Base-by-base conservation (phyloP, 2,329 filamentous ascomycete genomes). In the Epichloe bromicola region DNA sequence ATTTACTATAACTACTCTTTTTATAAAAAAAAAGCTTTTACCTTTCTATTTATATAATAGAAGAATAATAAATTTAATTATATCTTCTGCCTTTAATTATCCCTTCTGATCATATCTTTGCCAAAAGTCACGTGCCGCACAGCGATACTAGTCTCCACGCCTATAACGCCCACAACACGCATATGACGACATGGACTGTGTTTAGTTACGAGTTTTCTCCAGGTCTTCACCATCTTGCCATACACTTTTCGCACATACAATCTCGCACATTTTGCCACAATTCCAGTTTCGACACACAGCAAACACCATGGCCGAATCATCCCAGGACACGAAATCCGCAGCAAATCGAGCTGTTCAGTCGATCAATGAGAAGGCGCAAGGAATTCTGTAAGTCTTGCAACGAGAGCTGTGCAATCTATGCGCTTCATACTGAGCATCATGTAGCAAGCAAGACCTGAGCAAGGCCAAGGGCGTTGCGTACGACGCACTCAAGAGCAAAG, bases 401-500 rank as follows among this genome's bases (percentile, higher is more conserved):
- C 15, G 8, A 36, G 7, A 36, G 30, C 36, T 6, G 12, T 30
- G 12, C 11, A 34, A 15, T 36, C 4, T 26, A 5, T 30, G 11
- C 19, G 30, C 30, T 43, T n/a, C 4, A 12, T 14, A 15, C 41
- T 45, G 46, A 46, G 14, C 5, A 11, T 37, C 41, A 15, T 33
- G 5, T 19, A 82, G 79, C 42, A 72, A 79, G 56, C 82, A 90
- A 57, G 90, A 96, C 62, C 82, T 83, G 51, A 74, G 79, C 54
- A 80, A 82, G 56, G 78, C 86, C 51, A 80, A 73, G 57, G 67
- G 67, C 15, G 72, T 89, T 38, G 74, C 87, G 41, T 69, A 75
- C 40, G 80, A 88, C 60, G 86, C 88, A 34, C 79, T 82, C 48
- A 80, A 75, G 59, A 95, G 88, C 56, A 80, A 82, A 47, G 80